A percentile compares a stretch with the other conserved stretches of the same genome.
These are phyloP conservation scores for Rachicladosporium sp. DNA, from an alignment of 2,329 filamentous ascomycete genomes.

Conservation along the genomic window DNA sequence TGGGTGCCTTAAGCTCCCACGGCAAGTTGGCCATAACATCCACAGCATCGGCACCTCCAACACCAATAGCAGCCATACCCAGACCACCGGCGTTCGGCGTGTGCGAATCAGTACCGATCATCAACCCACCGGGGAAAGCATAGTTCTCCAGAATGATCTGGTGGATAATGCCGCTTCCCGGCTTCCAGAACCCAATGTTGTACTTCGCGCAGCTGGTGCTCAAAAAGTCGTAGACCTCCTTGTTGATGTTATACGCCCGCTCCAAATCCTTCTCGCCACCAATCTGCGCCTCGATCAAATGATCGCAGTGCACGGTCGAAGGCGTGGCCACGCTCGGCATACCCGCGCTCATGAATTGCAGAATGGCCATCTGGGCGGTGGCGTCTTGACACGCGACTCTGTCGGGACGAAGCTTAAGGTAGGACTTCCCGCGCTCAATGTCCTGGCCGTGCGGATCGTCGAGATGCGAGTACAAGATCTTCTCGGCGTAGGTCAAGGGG, in stretches of 20 bases:
- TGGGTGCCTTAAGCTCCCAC: constrained; percentile 97
- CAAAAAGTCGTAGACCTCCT: constrained; percentile 98
- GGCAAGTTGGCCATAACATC: constrained; percentile 96
- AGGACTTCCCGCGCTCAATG: constrained; percentile 88
- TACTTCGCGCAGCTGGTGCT: constrained; percentile 92
- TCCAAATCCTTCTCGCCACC: constrained; percentile 89
- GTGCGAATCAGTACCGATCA: constrained; percentile 97
- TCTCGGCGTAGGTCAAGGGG: constrained; percentile 90
- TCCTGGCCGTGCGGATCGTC: constrained; percentile 95
- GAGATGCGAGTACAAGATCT: constrained; percentile 97
- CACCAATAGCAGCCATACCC: constrained; percentile 84
- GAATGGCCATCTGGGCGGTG: constrained; percentile 97
- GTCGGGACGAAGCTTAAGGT: constrained; percentile 92
- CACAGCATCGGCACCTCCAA: constrained; percentile 94
- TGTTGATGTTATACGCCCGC: constrained; percentile 86
- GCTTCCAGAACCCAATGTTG: constrained; percentile 99
- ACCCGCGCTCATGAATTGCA: constrained; percentile 99
- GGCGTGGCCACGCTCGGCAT: constrained; percentile 93
- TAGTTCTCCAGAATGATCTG: constrained; percentile 99
- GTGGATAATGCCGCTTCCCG: constrained; percentile 97
- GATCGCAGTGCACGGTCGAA: constrained; percentile 93
- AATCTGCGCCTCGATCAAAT: constrained; percentile 95
- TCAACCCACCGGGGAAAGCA: constrained; percentile 92
- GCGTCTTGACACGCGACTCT: constrained; percentile 99
- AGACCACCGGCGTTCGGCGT: constrained; percentile 96